These are phyloP conservation scores for Neoarthrinium moseri DNA, from an alignment of 2,329 filamentous ascomycete genomes.

Conservation along the genomic window DNA sequence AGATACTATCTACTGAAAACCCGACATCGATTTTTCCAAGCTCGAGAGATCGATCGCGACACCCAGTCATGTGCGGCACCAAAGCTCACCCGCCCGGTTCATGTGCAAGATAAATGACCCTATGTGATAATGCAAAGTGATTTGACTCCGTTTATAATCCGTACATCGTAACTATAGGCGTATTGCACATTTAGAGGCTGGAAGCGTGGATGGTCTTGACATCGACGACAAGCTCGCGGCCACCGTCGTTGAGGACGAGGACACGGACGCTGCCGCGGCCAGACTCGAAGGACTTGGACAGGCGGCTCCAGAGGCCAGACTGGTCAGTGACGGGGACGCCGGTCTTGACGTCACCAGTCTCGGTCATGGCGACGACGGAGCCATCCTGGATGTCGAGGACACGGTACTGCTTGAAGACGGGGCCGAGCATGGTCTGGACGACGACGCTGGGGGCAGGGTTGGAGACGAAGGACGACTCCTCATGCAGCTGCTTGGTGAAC, in stretches of 20 bases:
- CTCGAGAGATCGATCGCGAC: conserved; percentile 3
- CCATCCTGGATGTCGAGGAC: conserved; percentile 94
- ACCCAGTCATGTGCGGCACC: background rate
- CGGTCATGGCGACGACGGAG: conserved; percentile 90
- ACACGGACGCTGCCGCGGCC: conserved; percentile 93
- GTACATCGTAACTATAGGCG: conserved; percentile 21
- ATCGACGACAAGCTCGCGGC: conserved; percentile 94
- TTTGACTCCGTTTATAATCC: conserved; percentile 25
- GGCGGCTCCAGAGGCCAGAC: conserved; percentile 80
- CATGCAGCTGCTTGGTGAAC: conserved; percentile 99
- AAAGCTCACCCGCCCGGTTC: background rate
- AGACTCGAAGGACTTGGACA: conserved; percentile 81
- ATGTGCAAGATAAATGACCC: conserved; percentile 12
- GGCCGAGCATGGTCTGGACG: conserved; percentile 99
- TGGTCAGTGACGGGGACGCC: conserved; percentile 90
- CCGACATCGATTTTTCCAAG: conserved; percentile 7
- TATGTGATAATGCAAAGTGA: conserved; percentile 19
- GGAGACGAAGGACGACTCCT: conserved; percentile 97
- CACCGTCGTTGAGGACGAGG: conserved; percentile 91
- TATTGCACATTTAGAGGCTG: conserved; percentile 50
- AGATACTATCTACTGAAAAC: conserved; percentile 9
- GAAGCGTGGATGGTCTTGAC: conserved; percentile 95
- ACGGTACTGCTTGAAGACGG: conserved; percentile 99
- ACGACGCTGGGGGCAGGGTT: conserved; percentile 95
- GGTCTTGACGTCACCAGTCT: conserved; percentile 98